A percentile compares a stretch with the other conserved stretches of the same genome.
phyloP scores from a whole-genome alignment of 129 eudicot species.

The Apium graveolens region DNA sequence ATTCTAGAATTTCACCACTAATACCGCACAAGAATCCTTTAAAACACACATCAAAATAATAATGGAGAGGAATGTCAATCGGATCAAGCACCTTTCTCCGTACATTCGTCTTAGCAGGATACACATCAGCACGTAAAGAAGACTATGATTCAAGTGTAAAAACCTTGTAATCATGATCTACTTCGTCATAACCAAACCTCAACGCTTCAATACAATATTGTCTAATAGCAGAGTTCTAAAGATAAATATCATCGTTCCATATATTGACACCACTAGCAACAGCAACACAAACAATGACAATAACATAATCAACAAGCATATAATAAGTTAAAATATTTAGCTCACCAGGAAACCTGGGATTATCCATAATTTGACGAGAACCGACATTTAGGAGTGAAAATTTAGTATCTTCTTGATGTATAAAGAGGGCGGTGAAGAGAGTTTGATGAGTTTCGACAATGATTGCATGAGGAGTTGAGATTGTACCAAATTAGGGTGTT shows the following conservation, averaged over 20 bases:
- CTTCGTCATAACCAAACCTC: too few species aligned
- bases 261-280: too few species aligned
- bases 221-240: conserved; percentile 16
- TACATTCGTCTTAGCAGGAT: too few species aligned
- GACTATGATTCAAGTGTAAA: too few species aligned
- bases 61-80: too few species aligned
- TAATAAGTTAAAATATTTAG: background rate
- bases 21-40: too few species aligned
- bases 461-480: background rate
- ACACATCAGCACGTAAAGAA: too few species aligned
- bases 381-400: conserved; percentile 42
- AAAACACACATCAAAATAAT: too few species aligned
- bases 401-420: too few species aligned
- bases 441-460: background rate
- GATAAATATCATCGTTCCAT: background rate
- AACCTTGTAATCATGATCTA: too few species aligned
- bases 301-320: background rate
- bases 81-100: too few species aligned
- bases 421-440: background rate
- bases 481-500: background rate
- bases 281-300: background rate
- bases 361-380: conserved; percentile 48
- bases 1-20: too few species aligned
- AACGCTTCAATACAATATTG: background rate
- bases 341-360: background rate